These are phyloP conservation scores for Ceratobasidium sp. DNA, from an alignment of 1,284 basidiomycete species.

Conservation along the genomic window DNA sequence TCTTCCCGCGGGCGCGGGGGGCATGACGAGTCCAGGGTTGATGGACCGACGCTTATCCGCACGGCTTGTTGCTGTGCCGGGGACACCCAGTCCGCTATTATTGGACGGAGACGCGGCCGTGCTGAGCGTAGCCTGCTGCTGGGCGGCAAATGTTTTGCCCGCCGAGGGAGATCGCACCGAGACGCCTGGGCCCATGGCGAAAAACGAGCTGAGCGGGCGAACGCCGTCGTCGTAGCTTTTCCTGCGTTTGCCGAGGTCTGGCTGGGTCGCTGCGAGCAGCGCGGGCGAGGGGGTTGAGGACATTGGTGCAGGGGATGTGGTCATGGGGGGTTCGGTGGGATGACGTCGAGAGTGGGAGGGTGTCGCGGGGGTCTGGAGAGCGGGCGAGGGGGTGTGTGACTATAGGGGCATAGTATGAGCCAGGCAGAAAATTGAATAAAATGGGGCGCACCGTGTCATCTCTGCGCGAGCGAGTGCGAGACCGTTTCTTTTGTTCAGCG, in stretches of 20 bases:
- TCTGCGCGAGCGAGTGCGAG: constrained; percentile 50
- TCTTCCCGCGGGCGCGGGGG: constrained; percentile 14
- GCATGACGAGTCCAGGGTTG: constrained; percentile 57
- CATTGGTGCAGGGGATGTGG: constrained; percentile 1
- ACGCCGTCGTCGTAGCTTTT: constrained; percentile 74
- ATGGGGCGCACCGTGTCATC: constrained; percentile 45
- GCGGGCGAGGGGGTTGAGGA: constrained; percentile 28
- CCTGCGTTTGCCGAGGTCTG: constrained; percentile 58
- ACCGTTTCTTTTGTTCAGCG: constrained; percentile 76
- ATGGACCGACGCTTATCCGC: constrained; percentile 50
- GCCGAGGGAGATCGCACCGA: constrained; percentile 12
- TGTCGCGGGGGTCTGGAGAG: constrained; percentile 25
- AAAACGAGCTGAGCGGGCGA: constrained; percentile 48
- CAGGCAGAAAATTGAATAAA: constrained; percentile 18
- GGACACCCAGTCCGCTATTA: background rate
- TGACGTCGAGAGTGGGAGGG: background rate
- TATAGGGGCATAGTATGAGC: background rate
- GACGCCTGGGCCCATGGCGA: constrained; percentile 9
- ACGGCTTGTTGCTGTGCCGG: constrained; percentile 24
- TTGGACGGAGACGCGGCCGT: background rate
- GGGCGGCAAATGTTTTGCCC: background rate
- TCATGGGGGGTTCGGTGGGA: constrained; percentile 9
- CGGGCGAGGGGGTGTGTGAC: constrained; percentile 1
- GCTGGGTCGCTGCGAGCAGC: constrained; percentile 21
- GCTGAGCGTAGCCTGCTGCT: constrained; percentile 11